Percentiles rank a stretch among this genome's conserved stretches.
Conservation (phyloP, 2,329 filamentous ascomycete genomes). For the Mycosphaerelloides madeirae region DNA sequence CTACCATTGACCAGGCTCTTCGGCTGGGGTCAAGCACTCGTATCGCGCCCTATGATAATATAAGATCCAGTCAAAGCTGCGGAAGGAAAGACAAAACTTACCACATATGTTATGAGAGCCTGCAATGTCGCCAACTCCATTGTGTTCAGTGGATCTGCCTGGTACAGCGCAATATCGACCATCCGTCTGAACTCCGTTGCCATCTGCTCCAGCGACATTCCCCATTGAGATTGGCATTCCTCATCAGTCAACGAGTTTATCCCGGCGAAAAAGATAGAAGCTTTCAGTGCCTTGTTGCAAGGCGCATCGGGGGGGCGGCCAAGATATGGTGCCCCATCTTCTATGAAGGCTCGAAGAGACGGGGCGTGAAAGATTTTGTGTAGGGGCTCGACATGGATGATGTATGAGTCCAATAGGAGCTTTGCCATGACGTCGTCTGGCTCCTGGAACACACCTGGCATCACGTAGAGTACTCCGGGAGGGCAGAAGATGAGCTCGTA, state of each 20-base stretch:
- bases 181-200: conserved; percentile 22
- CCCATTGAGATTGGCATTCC: conserved; percentile 22
- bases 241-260: conserved; percentile 29
- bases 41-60: conserved; percentile 14
- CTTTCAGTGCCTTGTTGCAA: conserved; percentile 26
- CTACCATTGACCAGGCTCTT: conserved; percentile 29
- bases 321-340: conserved; percentile 23
- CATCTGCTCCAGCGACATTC: conserved; percentile 18
- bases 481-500: conserved; percentile 31
- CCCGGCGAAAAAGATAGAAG: conserved; percentile 30
- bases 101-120: conserved; percentile 27
- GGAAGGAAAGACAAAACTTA: conserved; percentile 11
- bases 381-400: conserved; percentile 27
- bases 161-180: conserved; percentile 29
- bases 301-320: conserved; percentile 20
- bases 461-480: conserved; percentile 28
- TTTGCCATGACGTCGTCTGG: conserved; percentile 15
- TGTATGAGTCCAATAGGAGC: conserved; percentile 22
- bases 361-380: conserved; percentile 29
- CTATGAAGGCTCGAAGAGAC: conserved; percentile 21
- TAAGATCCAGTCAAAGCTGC: background rate
- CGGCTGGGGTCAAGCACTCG: conserved; percentile 25
- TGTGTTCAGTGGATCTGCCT: conserved; percentile 30
- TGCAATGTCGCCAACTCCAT: conserved; percentile 30
- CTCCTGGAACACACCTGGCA: conserved; percentile 29